Evolutionary conservation across 306 rosid genomes (phyloP), one percentile per base, ranked within the genome.

Genomic region (Malus domestica): DNA sequence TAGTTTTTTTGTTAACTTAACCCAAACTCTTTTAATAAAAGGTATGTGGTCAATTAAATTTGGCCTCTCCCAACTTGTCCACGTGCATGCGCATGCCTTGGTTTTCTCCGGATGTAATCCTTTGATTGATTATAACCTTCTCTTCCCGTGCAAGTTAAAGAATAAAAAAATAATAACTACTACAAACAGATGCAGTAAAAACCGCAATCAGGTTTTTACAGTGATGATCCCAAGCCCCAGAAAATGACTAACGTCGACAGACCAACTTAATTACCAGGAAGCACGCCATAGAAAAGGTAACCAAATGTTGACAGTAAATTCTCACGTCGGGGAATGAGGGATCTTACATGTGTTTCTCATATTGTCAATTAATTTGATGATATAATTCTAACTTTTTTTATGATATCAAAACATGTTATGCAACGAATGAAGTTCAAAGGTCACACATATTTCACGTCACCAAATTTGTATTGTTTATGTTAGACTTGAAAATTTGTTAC

Each of bases 261-360:
- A 61, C 55, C 44, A 74, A 63, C 60, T 77, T 84, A 60, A 42
- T 49, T 45, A 69, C 62, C 84, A 62, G 77, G 57, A 84, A 80
- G 76, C 78, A 80, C 82, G 87, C 82, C 87, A 46, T 68, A 18
- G 62, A 80, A 77, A 45, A 78, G 42, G 42, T 7, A 1, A 38
- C 0, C 9, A 38, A 0, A 38, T 35, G 40, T 35, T 35, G 40
- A 7, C 0, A 38, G 42, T 38, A 38, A 38, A 7, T 38, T 38
- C 42, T 0, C 42, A 7, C 9, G 9, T 6, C 2, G 10, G 42
- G 1, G 0, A 6, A 6, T 0, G 42, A 38, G 10, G 0, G 42
- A 6, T 38, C 0, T 38, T 38, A 1, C 10, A 38, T 38, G 10
- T 7, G 2, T 0, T 38, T 38, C 0, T 7, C 10, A 7, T 38